Evolutionary conservation across 768 basidiomycete species (phyloP), one percentile per base, ranked within the genome.

Genomic region (Leucocoprinus sp.): DNA sequence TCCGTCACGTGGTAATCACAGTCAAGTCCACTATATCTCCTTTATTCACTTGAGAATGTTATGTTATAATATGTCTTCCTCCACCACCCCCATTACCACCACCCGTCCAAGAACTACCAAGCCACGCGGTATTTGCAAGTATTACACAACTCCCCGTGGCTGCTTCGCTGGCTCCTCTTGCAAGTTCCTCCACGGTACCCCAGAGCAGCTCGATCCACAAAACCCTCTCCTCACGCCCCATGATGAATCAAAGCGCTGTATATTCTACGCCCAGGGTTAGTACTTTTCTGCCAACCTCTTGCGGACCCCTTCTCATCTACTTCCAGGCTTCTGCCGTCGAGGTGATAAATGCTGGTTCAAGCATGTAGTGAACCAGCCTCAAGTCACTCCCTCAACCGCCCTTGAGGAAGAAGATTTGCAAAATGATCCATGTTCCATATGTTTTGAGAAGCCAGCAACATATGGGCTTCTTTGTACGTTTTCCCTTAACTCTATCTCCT

Each of bases 311-410:
- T 44, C 23, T 49, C 19, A 5, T 5, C 21, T 8, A 22, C 18
- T 4, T 21, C 37, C 44, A 85, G 87, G 88, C 0, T 84, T 73
- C 59, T 90, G 88, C 57, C 77, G 71, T 51, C 68, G 75, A 24
- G 86, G 83, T 9, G 76, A 76, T 36, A 60, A 64, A 26, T 91
- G 88, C 58, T 89, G 87, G 88, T 91, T 88, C 61, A 59, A 65
- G 24, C 87, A 91, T 55, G 66, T 61, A 42, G 35, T 48, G 34
- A 54, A 65, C 22, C 59, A 56, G 35, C 42, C 53, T 19, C 37
- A 40, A n/a, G 54, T 45, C 24, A 42, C 45, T n/a, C 50, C 51
- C 27, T 51, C 54, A 14, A 35, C 42, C 6, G 39, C 51, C 1
- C 60, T 59, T 4, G 64, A 62, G 12, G 66, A 68, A 3, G 74